Base-by-base conservation (phyloP, 208 protist genomes). In the Acanthamoeba lenticulata region DNA sequence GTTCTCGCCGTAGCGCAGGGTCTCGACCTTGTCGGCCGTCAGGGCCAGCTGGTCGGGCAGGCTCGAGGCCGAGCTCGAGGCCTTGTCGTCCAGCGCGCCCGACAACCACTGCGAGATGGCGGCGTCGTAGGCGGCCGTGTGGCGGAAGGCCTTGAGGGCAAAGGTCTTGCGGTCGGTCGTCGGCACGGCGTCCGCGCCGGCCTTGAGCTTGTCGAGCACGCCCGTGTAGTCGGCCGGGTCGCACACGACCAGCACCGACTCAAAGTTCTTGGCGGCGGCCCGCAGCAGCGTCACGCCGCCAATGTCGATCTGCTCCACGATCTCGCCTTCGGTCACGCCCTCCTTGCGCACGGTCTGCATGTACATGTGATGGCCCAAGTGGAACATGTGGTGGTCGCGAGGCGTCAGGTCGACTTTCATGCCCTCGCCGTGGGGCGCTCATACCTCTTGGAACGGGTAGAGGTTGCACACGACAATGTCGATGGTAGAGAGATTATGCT, bases 281-380 rank as follows among this genome's bases (percentile, higher is more conserved):
- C 96, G 94, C 40, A 97, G 94, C n/a, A 97, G 69, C 19, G 97
- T 96, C n/a, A 96, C 95, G 34, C 97, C 95, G 88, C 96, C 97
- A 88, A 97, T 97, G 94, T 97, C 97, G 83, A 97, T 96, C 49
- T 97, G 96, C 93, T 97, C 97, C n/a, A 97, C 60, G 2, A 94
- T 95, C 55, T 96, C 94, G 0, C n/a, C 92, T 1, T 94, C 34
- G 2, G 96, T 96, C 36, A 94, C 93, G 0, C 81, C 55, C n/a
- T 42, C 32, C 57, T 96, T 94, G 40, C 93, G 89, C 34, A 97
- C 69, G 11, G 96, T 97, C 29, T 95, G 45, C 38, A 13, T 17
- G 38, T 45, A 7, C 15, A 69, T 36, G 6, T 5, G 13, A 4
- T 69, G 29, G 29, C 60, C 19, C 60, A 69, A n/a, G n/a, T n/a